These are phyloP conservation scores for Truncatella angustata DNA, from an alignment of 2,329 filamentous ascomycete genomes.

Conservation along the genomic window DNA sequence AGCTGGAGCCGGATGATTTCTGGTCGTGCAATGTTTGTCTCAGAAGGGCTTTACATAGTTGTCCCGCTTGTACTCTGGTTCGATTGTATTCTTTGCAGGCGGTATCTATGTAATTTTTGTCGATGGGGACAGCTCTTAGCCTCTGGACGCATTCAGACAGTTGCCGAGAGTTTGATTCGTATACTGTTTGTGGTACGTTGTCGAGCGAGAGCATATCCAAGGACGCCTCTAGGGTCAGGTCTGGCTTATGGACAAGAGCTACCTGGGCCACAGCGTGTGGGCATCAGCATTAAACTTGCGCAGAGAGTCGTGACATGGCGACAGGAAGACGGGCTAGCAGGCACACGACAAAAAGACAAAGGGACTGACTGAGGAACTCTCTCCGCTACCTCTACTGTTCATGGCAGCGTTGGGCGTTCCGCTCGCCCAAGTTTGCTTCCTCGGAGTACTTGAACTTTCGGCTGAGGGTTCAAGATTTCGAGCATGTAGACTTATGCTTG, in stretches of 20 bases:
- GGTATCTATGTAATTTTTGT: constrained; percentile 34
- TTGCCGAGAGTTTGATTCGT: constrained; percentile 25
- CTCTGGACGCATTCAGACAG: constrained; percentile 23
- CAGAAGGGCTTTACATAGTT: constrained; percentile 39
- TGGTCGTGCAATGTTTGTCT: neutral
- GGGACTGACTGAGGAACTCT: neutral
- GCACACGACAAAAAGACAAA: neutral
- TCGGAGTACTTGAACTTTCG: neutral
- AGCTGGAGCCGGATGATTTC: constrained; percentile 13
- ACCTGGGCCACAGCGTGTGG: neutral
- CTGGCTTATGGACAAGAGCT: neutral
- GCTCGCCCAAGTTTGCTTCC: constrained; percentile 8
- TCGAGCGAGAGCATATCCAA: neutral
- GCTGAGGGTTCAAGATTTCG: neutral
- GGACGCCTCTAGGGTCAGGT: neutral
- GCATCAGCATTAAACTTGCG: neutral
- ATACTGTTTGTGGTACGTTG: neutral
- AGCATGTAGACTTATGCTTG: neutral
- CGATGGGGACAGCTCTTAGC: constrained; percentile 14
- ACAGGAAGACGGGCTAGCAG: too few species aligned
- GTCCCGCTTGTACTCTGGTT: constrained; percentile 36
- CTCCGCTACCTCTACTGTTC: too few species aligned
- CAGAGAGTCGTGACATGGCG: neutral
- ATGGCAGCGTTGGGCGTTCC: too few species aligned
- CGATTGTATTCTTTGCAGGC: constrained; percentile 44